Conservation (phyloP, 345 rosid genomes). For the Hypericum androsaemum region DNA sequence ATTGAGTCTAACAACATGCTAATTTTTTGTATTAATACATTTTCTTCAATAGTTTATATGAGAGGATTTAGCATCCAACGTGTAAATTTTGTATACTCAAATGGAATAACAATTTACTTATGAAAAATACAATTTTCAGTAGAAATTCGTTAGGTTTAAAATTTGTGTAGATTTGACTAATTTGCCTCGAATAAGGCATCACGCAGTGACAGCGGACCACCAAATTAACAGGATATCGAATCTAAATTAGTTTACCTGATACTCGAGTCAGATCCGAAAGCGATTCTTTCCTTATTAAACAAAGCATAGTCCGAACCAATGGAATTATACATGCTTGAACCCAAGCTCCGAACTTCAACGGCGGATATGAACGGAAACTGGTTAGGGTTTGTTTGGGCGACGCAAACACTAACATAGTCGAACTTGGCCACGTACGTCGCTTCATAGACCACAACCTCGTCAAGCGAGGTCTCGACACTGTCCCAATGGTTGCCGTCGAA, state of each 20-base stretch:
- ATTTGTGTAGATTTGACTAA: no score
- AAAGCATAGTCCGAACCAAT: conserved; percentile 20
- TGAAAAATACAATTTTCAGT: no score
- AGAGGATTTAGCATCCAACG: no score
- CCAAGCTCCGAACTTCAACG: conserved; percentile 25
- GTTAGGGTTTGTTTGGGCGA: conserved; percentile 26
- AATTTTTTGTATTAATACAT: no score
- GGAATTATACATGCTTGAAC: conserved; percentile 19
- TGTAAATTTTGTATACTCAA: no score
- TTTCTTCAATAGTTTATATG: no score
- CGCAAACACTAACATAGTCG: conserved; percentile 20
- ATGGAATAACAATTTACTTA: no score
- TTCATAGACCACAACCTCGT: conserved; percentile 15
- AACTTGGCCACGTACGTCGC: conserved; percentile 20
- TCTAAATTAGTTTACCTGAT: conserved; percentile 19
- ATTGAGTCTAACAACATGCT: no score
- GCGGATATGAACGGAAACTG: conserved; percentile 35
- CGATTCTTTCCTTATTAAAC: conserved; percentile 17
- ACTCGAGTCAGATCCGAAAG: conserved; percentile 15
- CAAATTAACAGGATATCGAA: no score
- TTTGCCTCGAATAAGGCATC: no score
- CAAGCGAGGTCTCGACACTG: conserved; percentile 22
- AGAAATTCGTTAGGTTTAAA: no score
- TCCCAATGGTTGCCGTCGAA: conserved; percentile 32
- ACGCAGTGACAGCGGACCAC: no score